Conservation (phyloP, 495 filamentous ascomycete species). For the Aspergillus diversus region DNA sequence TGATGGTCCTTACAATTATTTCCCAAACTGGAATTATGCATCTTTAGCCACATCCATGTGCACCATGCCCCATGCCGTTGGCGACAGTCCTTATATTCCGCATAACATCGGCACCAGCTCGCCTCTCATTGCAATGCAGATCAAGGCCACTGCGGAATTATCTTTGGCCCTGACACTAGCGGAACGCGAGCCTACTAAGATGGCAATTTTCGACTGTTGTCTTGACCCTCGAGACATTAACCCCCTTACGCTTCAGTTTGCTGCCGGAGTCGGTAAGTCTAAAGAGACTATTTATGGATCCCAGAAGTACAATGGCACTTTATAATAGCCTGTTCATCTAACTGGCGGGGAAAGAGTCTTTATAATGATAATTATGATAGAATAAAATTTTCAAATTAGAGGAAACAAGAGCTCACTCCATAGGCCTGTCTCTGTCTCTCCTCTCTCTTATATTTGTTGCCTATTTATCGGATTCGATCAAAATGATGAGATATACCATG, state of each 20-base stretch:
- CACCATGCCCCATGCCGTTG: neutral
- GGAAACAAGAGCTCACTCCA: too few species aligned
- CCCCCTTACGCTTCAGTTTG: neutral
- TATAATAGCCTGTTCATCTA: neutral
- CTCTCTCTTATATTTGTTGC: too few species aligned
- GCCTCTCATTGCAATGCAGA: neutral
- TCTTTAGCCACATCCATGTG: neutral
- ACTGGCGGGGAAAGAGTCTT: too few species aligned
- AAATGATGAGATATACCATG: too few species aligned
- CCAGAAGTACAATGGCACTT: neutral
- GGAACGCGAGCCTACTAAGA: neutral
- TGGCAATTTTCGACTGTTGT: neutral
- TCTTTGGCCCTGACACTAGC: neutral
- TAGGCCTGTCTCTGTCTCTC: too few species aligned
- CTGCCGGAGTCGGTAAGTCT: neutral
- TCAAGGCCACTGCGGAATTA: neutral
- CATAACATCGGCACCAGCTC: neutral
- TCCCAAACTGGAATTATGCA: constrained; percentile 12
- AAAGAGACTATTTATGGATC: neutral
- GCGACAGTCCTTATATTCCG: neutral
- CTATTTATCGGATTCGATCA: too few species aligned
- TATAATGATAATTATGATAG: too few species aligned
- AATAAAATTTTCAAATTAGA: too few species aligned
- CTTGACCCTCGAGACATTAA: neutral
- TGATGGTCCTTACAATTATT: constrained; percentile 12